phyloP scores from a whole-genome alignment of 108 stramenopile species.

The Nitzschia sp. region DNA sequence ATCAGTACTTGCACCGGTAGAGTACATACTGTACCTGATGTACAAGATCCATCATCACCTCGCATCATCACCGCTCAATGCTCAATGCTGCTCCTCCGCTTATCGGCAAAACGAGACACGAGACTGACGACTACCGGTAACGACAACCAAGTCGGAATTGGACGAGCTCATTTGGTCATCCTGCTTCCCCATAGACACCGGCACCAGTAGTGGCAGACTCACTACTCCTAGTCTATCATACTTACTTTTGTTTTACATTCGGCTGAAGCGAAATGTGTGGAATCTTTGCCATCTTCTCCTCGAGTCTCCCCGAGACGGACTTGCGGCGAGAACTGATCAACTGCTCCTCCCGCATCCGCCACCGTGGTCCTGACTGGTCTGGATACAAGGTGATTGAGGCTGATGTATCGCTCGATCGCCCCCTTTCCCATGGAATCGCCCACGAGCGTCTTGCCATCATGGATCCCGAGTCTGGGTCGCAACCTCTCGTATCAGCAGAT shows the following conservation, averaged over 20 bases:
- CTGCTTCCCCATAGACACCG: no score
- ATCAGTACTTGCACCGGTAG: no score
- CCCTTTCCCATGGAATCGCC: constrained; percentile 87
- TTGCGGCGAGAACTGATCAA: constrained; percentile 88
- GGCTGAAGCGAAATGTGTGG: constrained; percentile 93
- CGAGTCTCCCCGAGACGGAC: constrained; percentile 76
- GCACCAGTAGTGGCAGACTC: no score
- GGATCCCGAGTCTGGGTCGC: constrained; percentile 95
- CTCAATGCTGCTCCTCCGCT: no score
- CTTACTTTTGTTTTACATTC: neutral
- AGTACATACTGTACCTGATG: no score
- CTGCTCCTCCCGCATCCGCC: constrained; percentile 88
- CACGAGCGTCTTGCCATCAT: constrained; percentile 98
- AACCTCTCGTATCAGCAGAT: constrained; percentile 87
- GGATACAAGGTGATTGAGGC: constrained; percentile 85
- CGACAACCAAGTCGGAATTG: no score
- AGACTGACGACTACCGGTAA: no score
- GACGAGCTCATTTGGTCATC: no score
- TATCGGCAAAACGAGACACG: no score
- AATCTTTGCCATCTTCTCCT: constrained; percentile 96
- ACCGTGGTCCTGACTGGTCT: constrained; percentile 98
- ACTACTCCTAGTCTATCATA: no score
- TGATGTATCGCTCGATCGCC: constrained; percentile 34
- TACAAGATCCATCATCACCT: no score
- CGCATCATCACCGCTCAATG: no score